phyloP scores from a whole-genome alignment of 306 rosid genomes.

The Aeschynomene evenia region DNA sequence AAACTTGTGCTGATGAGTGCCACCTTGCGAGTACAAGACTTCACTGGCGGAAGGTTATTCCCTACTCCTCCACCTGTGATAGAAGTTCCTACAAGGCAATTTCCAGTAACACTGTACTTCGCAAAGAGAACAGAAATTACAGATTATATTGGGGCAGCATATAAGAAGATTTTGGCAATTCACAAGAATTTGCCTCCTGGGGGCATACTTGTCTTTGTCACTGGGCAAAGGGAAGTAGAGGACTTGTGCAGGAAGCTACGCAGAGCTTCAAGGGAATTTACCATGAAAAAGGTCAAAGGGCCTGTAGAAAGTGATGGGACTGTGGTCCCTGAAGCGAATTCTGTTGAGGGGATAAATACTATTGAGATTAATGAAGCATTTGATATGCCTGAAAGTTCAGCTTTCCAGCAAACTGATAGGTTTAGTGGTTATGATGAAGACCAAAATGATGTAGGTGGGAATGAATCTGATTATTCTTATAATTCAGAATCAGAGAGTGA shows the following conservation, averaged over 20 bases:
- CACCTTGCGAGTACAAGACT: conserved; percentile 86
- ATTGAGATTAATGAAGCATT: conserved; percentile 77
- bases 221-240: conserved; percentile 90
- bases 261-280: conserved; percentile 62
- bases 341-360: conserved; percentile 50
- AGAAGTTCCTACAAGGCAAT: conserved; percentile 86
- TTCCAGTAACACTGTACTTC: conserved; percentile 72
- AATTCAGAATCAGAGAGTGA: conserved; percentile 75
- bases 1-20: conserved; percentile 98
- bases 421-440: conserved; percentile 69
- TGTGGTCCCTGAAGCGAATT: conserved; percentile 35
- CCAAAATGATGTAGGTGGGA: conserved; percentile 33
- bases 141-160: conserved; percentile 81
- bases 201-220: conserved; percentile 85
- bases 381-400: conserved; percentile 50
- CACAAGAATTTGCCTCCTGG: conserved; percentile 91
- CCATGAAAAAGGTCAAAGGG: conserved; percentile 40
- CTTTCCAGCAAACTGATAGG: conserved; percentile 51
- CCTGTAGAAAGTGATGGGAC: conserved; percentile 35
- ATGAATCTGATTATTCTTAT: conserved; percentile 53
- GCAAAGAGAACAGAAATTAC: conserved; percentile 70
- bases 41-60: conserved; percentile 65
- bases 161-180: conserved; percentile 81
- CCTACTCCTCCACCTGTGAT: conserved; percentile 64
- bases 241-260: conserved; percentile 72